Evolutionary conservation across 2,329 filamentous ascomycete genomes (phyloP), one percentile per base, ranked within the genome.

Genomic region (Dactylellina leptospora): DNA sequence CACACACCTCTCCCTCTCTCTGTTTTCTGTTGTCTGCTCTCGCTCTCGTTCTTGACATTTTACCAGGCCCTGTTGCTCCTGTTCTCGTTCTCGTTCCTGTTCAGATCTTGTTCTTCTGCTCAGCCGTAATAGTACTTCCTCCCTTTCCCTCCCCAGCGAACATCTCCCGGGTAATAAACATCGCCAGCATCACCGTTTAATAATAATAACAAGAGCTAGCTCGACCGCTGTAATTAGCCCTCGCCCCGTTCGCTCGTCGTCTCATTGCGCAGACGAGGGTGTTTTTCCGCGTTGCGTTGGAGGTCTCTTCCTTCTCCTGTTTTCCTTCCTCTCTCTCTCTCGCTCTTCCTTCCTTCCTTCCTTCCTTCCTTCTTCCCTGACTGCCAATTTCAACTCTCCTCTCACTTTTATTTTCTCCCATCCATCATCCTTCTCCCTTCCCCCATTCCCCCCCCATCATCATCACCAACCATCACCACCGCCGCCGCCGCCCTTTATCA

Each of bases 401-500:
- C 73, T 54, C 63, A 74, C 63, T 66, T 73, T 58, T 75, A 74
- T 53, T 55, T 73, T 58, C 59, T 45, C 53, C 60, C 50, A 71
- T 62, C 45, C 61, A 74, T 63, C 74, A 70, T 74, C 66, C 69
- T 69, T 73, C 63, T 70, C 68, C 53, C 70, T 77, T 71, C 74
- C 71, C 72, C 74, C 73, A 68, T 74, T 66, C 74, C 68, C 60
- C 60, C 64, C 63, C 74, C 40, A 62, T 60, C 74, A 22, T 62
- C 42, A 73, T 66, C 74, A 40, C 36, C 13, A 53, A 60, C 63
- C 55, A 51, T 56, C 75, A 74, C 73, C 73, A 71, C 75, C 79
- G 75, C 76, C 75, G 61, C 77, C 79, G 75, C n/a, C n/a, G n/a
- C n/a, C 75, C 77, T 9, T 20, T 18, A 30, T 47, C 54, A 11